Conservation (phyloP, 2,329 filamentous ascomycete genomes). For the Sarocladium kiliense region DNA sequence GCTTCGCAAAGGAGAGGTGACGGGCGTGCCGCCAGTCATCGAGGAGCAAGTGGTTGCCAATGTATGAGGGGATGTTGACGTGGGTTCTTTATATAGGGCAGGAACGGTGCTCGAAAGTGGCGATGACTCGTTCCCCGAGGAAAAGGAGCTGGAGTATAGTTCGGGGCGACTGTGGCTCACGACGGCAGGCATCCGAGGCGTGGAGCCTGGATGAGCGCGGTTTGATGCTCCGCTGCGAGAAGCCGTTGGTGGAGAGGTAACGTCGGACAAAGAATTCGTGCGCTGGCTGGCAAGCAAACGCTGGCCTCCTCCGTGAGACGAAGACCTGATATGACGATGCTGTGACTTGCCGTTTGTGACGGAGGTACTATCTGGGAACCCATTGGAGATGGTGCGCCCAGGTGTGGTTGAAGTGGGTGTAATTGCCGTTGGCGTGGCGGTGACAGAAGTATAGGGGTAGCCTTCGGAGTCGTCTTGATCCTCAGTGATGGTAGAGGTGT, state of each 20-base stretch:
- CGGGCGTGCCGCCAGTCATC: slow-evolving; percentile 26
- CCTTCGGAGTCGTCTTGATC: slow-evolving; percentile 38
- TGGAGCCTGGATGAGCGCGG: slow-evolving; percentile 13
- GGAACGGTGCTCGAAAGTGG: slow-evolving; percentile 24
- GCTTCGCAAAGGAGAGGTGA: slow-evolving; percentile 47
- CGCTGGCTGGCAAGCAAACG: slow-evolving; percentile 23
- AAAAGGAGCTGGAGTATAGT: slow-evolving; percentile 29
- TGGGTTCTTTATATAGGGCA: slow-evolving; percentile 13
- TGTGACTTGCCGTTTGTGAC: not conserved
- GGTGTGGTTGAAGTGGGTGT: not conserved
- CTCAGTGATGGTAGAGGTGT: slow-evolving; percentile 51
- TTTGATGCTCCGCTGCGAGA: slow-evolving; percentile 12
- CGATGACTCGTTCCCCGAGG: slow-evolving; percentile 27
- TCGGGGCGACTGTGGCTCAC: slow-evolving; percentile 41
- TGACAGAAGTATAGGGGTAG: slow-evolving; percentile 14
- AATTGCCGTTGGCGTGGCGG: slow-evolving; percentile 7
- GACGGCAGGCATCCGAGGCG: slow-evolving; percentile 12
- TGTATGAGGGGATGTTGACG: slow-evolving; percentile 12
- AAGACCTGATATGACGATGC: not conserved
- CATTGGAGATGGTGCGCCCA: not conserved
- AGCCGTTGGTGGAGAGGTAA: slow-evolving; percentile 20
- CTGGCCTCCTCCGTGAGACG: slow-evolving; percentile 7
- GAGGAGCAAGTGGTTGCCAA: slow-evolving; percentile 19
- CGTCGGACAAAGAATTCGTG: slow-evolving; percentile 28
- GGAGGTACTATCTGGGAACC: not conserved